Percentiles rank a stretch among this genome's conserved stretches.
Evolutionary conservation across 192 early-diverging fungal species (phyloP).

Genomic region (Backusella tuberculispora): DNA sequence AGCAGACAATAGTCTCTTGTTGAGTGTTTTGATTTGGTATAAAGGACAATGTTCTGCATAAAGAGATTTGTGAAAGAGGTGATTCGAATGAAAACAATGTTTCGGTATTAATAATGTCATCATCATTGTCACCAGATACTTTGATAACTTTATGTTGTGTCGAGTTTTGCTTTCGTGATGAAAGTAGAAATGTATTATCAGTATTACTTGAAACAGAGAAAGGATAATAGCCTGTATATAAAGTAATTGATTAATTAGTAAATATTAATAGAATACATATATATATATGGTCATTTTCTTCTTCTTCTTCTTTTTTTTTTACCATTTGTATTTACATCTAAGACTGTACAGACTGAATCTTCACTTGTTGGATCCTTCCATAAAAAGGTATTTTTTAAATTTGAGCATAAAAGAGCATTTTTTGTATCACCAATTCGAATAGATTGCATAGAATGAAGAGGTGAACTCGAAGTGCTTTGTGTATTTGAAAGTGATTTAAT

Average conservation of each 20-base stretch:
- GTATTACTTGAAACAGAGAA: not conserved
- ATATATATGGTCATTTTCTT: not conserved
- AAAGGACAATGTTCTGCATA: slow-evolving; percentile 4
- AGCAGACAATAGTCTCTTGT: not conserved
- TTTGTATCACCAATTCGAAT: not conserved
- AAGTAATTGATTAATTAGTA: not conserved
- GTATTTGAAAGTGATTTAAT: not conserved
- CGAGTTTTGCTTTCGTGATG: not conserved
- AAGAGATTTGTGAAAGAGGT: not conserved
- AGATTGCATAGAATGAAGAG: slow-evolving; percentile 10
- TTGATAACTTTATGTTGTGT: not conserved
- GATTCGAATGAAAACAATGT: not conserved
- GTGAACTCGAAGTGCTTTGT: not conserved
- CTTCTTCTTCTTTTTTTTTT: too few relatives aligned
- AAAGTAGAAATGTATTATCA: not conserved
- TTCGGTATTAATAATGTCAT: not conserved
- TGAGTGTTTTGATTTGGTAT: not conserved
- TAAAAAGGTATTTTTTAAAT: slow-evolving; percentile 8
- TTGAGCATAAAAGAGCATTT: slow-evolving; percentile 6
- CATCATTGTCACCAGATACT: not conserved
- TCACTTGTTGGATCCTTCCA: slow-evolving; percentile 6
- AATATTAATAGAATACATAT: not conserved
- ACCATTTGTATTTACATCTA: not conserved
- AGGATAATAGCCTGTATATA: not conserved
- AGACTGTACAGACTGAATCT: not conserved